Conservation (phyloP, 805 yeast species). For the Huiozyma sinensis region DNA sequence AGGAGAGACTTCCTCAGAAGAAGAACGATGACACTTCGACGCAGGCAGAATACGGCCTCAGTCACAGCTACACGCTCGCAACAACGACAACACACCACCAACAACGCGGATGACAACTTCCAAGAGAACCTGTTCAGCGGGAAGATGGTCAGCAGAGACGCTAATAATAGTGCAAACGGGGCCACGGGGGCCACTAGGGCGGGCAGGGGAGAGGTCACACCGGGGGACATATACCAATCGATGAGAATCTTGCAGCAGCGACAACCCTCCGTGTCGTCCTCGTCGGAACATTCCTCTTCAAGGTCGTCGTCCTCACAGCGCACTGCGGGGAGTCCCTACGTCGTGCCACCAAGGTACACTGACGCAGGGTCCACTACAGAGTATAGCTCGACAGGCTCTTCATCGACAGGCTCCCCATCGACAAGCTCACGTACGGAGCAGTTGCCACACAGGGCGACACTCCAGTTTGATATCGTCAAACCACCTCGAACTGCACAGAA, state of each 20-base stretch:
- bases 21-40: slow-evolving; percentile 36
- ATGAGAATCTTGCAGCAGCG: neutral
- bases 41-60: slow-evolving; percentile 2
- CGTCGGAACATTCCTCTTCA: neutral
- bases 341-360: neutral
- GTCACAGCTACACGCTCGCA: neutral
- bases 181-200: neutral
- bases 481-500: slow-evolving; percentile 1
- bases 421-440: neutral
- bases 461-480: slow-evolving; percentile 6
- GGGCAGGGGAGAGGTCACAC: neutral
- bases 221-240: neutral
- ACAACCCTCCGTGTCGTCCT: neutral
- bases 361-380: neutral
- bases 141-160: slow-evolving; percentile 9
- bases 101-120: slow-evolving; percentile 6
- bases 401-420: neutral
- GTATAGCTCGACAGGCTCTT: neutral
- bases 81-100: neutral
- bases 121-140: slow-evolving; percentile 26
- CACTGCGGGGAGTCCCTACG: neutral
- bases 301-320: neutral
- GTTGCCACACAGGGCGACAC: neutral
- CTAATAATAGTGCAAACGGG: neutral
- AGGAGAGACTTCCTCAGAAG: slow-evolving; percentile 69